Percentiles rank a stretch among this genome's conserved stretches.
Conservation (phyloP, 495 filamentous ascomycete genomes). For the Talaromyces proteolyticus region DNA sequence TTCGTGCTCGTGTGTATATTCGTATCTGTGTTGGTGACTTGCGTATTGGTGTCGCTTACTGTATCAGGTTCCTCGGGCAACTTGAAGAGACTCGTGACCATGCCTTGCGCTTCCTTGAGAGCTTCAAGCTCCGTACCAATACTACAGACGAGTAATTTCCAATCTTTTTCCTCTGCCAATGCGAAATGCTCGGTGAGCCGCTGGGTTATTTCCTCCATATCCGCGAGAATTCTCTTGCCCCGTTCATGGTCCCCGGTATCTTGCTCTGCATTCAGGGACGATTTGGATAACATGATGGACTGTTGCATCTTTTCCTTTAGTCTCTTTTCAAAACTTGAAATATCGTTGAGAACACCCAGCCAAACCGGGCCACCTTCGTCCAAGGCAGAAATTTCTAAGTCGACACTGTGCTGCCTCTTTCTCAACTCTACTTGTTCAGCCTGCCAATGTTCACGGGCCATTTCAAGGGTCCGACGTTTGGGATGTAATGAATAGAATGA, state of each 20-base stretch:
- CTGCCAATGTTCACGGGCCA: slow-evolving; percentile 74
- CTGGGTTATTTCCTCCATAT: slow-evolving; percentile 35
- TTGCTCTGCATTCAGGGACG: not conserved
- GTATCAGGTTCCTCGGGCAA: slow-evolving; percentile 12
- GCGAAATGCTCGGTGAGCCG: slow-evolving; percentile 32
- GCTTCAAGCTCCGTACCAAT: slow-evolving; percentile 87
- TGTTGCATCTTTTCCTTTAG: slow-evolving; percentile 52
- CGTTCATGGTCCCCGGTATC: slow-evolving; percentile 12
- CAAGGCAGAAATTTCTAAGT: slow-evolving; percentile 68
- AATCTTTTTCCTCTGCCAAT: slow-evolving; percentile 49
- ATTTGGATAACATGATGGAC: slow-evolving; percentile 7
- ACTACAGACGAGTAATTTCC: slow-evolving; percentile 85
- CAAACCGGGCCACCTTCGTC: slow-evolving; percentile 79
- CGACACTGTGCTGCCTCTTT: slow-evolving; percentile 51
- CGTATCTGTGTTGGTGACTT: not conserved
- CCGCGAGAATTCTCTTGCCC: slow-evolving; percentile 30
- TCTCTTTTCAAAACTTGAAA: slow-evolving; percentile 62
- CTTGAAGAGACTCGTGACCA: slow-evolving; percentile 52
- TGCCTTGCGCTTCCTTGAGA: slow-evolving; percentile 59
- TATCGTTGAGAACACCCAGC: slow-evolving; percentile 59
- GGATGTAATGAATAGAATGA: slow-evolving; percentile 51
- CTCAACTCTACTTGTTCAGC: slow-evolving; percentile 54
- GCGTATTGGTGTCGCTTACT: not conserved
- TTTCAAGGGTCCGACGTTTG: slow-evolving; percentile 65
- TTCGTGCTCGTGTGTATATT: not conserved